These are phyloP conservation scores for Phytophthora kernoviae DNA, from an alignment of 352 stramenopile genomes.

Conservation along the genomic window DNA sequence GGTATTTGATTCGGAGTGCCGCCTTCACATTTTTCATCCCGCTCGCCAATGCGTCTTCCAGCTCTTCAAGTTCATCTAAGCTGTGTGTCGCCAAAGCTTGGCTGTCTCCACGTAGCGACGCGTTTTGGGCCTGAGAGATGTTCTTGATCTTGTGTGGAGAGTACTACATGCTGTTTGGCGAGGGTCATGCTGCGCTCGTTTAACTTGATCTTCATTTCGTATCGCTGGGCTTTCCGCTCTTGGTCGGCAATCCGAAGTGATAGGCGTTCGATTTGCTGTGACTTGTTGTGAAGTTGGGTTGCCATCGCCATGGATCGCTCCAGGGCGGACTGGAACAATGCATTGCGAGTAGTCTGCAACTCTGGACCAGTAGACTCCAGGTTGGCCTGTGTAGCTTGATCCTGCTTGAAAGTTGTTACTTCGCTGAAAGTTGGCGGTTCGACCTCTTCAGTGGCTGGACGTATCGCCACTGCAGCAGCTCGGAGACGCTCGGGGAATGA, in stretches of 20 bases:
- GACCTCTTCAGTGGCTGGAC: not conserved
- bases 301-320: slow-evolving; percentile 40
- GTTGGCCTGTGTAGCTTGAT: slow-evolving; percentile 41
- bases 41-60: slow-evolving; percentile 37
- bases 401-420: slow-evolving; percentile 25
- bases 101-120: slow-evolving; percentile 22
- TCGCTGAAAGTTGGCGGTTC: slow-evolving; percentile 25
- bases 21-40: slow-evolving; percentile 36
- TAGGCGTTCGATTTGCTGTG: slow-evolving; percentile 46
- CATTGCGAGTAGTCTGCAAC: slow-evolving; percentile 1
- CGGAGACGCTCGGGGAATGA: slow-evolving; percentile 36
- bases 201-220: slow-evolving; percentile 28
- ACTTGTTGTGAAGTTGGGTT: slow-evolving; percentile 47
- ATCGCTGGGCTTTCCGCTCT: slow-evolving; percentile 27
- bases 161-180: slow-evolving; percentile 32
- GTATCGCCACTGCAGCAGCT: slow-evolving; percentile 16
- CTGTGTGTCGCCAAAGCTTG: slow-evolving; percentile 29
- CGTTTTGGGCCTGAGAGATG: slow-evolving; percentile 19
- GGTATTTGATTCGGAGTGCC: slow-evolving; percentile 38
- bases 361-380: slow-evolving; percentile 4
- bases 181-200: slow-evolving; percentile 41
- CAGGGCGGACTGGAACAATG: slow-evolving; percentile 36
- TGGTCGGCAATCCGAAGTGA: slow-evolving; percentile 32
- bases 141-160: slow-evolving; percentile 39
- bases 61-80: slow-evolving; percentile 48